Evolutionary conservation across 129 eudicot genomes (phyloP).

Genomic region (Daucus carota): DH1_v3.0 NC_030385.2:44154001-44154500

Average conservation of each 20-base stretch:
- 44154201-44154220: neutral
- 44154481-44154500: neutral
- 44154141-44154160: neutral
- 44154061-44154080: neutral
- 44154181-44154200: neutral
- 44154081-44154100: neutral
- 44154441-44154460: neutral
- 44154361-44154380: neutral
- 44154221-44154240: neutral
- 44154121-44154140: neutral
- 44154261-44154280: neutral
- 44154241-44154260: neutral
- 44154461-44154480: neutral
- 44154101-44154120: neutral
- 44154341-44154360: neutral
- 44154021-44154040: neutral
- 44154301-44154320: neutral
- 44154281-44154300: neutral
- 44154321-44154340: neutral
- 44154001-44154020: neutral
- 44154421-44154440: neutral
- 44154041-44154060: neutral
- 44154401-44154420: neutral
- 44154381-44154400: neutral
- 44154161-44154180: neutral